Percentiles rank a stretch among this genome's conserved stretches.
Conservation (phyloP, 2,329 filamentous ascomycete species). For the Apiospora saccharicola region DNA sequence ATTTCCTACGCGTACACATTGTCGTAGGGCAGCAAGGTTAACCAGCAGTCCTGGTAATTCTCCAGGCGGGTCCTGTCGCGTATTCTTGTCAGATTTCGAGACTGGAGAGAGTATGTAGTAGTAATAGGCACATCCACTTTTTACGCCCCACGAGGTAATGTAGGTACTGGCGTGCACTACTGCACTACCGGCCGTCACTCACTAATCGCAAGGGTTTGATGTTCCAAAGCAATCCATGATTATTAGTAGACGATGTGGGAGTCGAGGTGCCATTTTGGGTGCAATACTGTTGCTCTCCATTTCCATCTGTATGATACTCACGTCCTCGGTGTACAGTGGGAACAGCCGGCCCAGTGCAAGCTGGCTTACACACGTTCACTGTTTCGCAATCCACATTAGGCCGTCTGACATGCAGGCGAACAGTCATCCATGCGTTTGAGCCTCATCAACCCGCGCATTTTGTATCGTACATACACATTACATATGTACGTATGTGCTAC, state of each 20-base stretch:
- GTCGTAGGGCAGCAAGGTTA: not conserved
- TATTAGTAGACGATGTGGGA: not conserved
- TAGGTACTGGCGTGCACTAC: constrained; percentile 6
- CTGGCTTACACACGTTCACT: constrained; percentile 15
- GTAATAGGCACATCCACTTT: not conserved
- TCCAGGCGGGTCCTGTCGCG: not conserved
- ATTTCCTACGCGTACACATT: not conserved
- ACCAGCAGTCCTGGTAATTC: not conserved
- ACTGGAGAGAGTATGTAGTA: not conserved
- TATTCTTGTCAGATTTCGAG: not conserved
- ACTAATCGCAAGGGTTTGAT: not conserved
- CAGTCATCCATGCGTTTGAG: constrained; percentile 13
- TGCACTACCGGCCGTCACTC: not conserved
- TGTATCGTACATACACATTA: not conserved
- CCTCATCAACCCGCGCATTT: not conserved
- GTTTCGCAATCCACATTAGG: constrained; percentile 19
- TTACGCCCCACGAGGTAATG: constrained; percentile 9
- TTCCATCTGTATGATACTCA: not conserved
- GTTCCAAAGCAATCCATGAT: not conserved
- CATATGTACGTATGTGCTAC: constrained; percentile 6
- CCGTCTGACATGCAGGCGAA: constrained; percentile 13
- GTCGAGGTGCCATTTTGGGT: not conserved
- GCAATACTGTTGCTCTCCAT: not conserved
- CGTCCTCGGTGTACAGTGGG: not conserved
- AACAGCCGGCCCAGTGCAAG: constrained; percentile 16